Percentiles rank a stretch among this genome's conserved stretches.
These are phyloP conservation scores for Populus hybrid DNA, from an alignment of 441 rosid species.

Conservation along the genomic window DNA sequence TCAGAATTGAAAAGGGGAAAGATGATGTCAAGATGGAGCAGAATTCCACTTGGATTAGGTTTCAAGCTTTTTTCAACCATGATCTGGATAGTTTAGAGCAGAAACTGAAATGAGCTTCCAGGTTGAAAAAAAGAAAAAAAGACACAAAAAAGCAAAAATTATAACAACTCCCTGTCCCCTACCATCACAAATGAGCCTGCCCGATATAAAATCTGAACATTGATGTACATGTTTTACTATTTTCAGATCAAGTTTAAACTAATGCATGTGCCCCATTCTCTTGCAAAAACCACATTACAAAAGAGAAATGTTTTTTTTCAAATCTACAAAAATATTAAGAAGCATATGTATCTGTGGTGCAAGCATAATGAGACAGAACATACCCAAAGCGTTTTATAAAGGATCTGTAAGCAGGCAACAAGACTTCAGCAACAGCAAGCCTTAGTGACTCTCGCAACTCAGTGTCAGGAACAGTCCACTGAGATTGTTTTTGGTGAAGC, in stretches of 20 bases:
- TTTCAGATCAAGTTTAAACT: neutral
- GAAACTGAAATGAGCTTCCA: neutral
- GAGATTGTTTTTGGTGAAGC: slow-evolving; percentile 95
- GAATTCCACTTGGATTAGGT: neutral
- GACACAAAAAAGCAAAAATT: neutral
- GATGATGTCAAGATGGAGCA: neutral
- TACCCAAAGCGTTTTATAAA: slow-evolving; percentile 90
- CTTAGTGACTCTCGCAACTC: slow-evolving; percentile 91
- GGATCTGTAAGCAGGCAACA: slow-evolving; percentile 94
- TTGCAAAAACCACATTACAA: neutral
- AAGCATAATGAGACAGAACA: slow-evolving; percentile 3
- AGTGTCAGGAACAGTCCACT: slow-evolving; percentile 96
- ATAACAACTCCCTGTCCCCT: neutral
- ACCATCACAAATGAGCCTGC: neutral
- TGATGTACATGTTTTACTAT: neutral
- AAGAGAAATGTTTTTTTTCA: neutral
- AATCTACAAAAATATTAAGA: neutral
- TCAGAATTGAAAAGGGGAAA: neutral
- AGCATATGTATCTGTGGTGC: neutral
- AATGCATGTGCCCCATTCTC: neutral
- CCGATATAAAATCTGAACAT: neutral
- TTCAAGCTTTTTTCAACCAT: neutral
- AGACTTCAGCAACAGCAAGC: slow-evolving; percentile 98
- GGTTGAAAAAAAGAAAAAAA: neutral
- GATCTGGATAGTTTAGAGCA: neutral